Base-by-base conservation (phyloP, 176 grass and related monocot species). In the Raddia distichophylla region DNA sequence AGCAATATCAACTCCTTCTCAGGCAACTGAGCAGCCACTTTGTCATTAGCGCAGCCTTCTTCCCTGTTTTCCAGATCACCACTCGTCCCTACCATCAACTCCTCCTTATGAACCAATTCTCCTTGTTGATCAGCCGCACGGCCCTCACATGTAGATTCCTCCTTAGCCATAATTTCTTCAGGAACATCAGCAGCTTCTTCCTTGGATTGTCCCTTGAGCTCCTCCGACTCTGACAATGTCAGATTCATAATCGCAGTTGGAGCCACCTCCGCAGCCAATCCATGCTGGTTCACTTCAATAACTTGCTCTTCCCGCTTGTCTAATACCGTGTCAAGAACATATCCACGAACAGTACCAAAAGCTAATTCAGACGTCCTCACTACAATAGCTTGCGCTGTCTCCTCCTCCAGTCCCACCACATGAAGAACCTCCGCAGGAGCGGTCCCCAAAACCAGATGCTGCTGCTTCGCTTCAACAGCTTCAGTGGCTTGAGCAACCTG, bases 1-100 rank as follows among this genome's bases (percentile, higher is more conserved):
- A 64, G 75, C 60, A 87, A 89, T 87, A 67, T 15, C 4, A 77
- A 43, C 54, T 64, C 79, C 67, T 67, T 73, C 58, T 49, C 70
- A 14, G 86, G 80, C 35, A 86, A 83, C 33, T 87, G 80, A 2
- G 50, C 22, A n/a, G 35, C 14, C 57, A 62, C 65, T 72, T 71
- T 63, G 33, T 78, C 83, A 60, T 3, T 70, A 52, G 61, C 67
- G 18, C 18, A 67, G 60, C 79, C 77, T 75, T 78, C 75, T 50
- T 85, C 32, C 19, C n/a, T 71, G 45, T 62, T 65, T 52, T 64
- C 37, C 17, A 64, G 80, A 59, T 53, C 64, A 60, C 48, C 64
- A 43, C 22, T 64, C 44, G 71, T 78, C 42, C 8, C 19, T 22
- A 17, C 60, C n/a, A 37, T 10, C 8, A 20, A 2, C 15, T 79